Conservation (phyloP, 495 filamentous ascomycete species). For the Margaritispora aquatica region DNA sequence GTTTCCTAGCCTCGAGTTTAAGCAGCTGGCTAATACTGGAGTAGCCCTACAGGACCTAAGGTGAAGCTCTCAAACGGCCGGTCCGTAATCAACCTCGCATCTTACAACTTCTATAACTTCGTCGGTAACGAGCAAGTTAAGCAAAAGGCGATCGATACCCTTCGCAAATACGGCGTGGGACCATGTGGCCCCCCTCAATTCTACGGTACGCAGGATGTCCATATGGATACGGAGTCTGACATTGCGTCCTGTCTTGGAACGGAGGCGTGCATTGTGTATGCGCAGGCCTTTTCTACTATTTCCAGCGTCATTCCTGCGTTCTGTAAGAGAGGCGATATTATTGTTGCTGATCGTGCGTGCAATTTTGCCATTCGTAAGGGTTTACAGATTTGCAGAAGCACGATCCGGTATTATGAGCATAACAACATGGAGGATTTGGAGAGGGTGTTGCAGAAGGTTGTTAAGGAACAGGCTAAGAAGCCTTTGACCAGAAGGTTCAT, state of each 20-base stretch:
- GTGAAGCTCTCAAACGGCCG: constrained; percentile 83
- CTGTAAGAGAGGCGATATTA: constrained; percentile 94
- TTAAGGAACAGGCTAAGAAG: constrained; percentile 77
- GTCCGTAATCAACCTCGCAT: constrained; percentile 85
- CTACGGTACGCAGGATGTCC: constrained; percentile 97
- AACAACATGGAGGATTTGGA: constrained; percentile 94
- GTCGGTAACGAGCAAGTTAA: constrained; percentile 86
- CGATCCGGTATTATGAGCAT: constrained; percentile 89
- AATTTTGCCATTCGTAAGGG: constrained; percentile 94
- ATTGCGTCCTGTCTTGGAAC: constrained; percentile 84
- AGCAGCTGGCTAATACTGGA: background rate
- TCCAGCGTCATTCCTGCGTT: constrained; percentile 93
- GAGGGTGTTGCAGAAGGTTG: constrained; percentile 75
- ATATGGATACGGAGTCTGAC: constrained; percentile 93
- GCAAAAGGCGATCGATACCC: constrained; percentile 86
- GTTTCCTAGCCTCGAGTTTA: constrained; percentile 4
- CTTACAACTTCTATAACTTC: constrained; percentile 96
- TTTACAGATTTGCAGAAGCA: constrained; percentile 86
- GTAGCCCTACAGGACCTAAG: constrained; percentile 82
- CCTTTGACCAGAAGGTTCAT: constrained; percentile 90
- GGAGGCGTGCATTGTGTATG: constrained; percentile 85
- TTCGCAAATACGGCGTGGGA: constrained; percentile 92
- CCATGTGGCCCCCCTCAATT: constrained; percentile 96
- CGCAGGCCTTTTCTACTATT: constrained; percentile 92
- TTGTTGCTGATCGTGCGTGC: constrained; percentile 92